Conservation (phyloP, 2,329 filamentous ascomycete genomes). For the Camillea tinctor region DNA sequence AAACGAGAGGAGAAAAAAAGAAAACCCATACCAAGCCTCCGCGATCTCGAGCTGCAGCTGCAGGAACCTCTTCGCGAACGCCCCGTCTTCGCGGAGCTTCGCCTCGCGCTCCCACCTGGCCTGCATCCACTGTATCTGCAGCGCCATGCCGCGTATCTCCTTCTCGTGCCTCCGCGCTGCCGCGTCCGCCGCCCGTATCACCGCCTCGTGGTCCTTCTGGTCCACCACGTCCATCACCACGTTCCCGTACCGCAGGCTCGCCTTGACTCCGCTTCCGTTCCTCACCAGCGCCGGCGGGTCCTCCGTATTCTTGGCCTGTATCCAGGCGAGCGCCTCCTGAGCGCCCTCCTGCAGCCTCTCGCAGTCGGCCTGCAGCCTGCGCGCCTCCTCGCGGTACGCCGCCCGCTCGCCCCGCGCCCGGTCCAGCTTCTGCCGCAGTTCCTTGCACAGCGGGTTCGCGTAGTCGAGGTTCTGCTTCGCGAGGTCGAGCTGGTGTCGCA, state of each 20-base stretch:
- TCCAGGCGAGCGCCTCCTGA: constrained; percentile 38
- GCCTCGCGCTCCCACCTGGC: constrained; percentile 79
- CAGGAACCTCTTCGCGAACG: constrained; percentile 85
- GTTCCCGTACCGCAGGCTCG: constrained; percentile 40
- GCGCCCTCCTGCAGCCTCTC: constrained; percentile 43
- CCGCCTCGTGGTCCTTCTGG: constrained; percentile 40
- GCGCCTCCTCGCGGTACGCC: constrained; percentile 51
- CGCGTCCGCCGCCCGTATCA: constrained; percentile 56
- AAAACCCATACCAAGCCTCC: constrained; percentile 76
- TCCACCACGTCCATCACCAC: constrained; percentile 50
- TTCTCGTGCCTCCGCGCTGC: constrained; percentile 69
- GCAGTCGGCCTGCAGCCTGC: constrained; percentile 54
- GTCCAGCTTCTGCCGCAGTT: constrained; percentile 66
- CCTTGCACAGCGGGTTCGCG: constrained; percentile 31
- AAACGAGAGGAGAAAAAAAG: constrained; percentile 5
- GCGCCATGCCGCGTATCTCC: constrained; percentile 77
- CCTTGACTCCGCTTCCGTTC: constrained; percentile 24
- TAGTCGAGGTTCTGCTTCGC: constrained; percentile 24
- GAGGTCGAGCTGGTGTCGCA: constrained; percentile 27
- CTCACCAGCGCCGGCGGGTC: constrained; percentile 14
- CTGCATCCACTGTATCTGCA: constrained; percentile 90
- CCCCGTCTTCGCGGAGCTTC: constrained; percentile 74
- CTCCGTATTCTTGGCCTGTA: constrained; percentile 31
- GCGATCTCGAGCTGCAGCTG: constrained; percentile 77
- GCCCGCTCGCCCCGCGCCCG: constrained; percentile 66